A percentile compares a stretch with the other conserved stretches of the same genome.
phyloP scores from a whole-genome alignment of 1,139 yeast species.

The Wickerhamiella pararugosa region DNA sequence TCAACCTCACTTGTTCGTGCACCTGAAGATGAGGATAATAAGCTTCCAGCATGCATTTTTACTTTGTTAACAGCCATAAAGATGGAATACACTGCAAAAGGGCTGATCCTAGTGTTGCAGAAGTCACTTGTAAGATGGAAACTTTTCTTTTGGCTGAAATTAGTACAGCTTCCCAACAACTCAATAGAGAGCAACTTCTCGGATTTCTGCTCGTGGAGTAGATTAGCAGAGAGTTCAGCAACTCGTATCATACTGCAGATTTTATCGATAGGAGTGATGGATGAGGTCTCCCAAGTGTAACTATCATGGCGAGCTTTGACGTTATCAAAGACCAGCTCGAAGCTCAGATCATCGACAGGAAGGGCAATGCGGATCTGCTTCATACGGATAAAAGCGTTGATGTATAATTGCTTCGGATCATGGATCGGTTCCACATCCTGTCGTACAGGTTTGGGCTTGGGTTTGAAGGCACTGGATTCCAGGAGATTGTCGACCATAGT shows the following conservation, averaged over 20 bases:
- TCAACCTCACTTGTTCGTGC: neutral
- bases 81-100: slow-evolving; percentile 15
- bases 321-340: slow-evolving; percentile 9
- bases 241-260: slow-evolving; percentile 1
- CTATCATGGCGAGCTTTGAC: slow-evolving; percentile 7
- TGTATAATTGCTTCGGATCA: neutral
- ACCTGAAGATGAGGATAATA: neutral
- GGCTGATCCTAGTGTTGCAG: slow-evolving; percentile 16
- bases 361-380: slow-evolving; percentile 10
- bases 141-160: slow-evolving; percentile 8
- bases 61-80: slow-evolving; percentile 11
- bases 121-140: slow-evolving; percentile 17
- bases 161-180: slow-evolving; percentile 8
- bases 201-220: slow-evolving; percentile 1
- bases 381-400: slow-evolving; percentile 9
- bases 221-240: neutral
- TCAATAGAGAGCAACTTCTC: slow-evolving; percentile 12
- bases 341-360: slow-evolving; percentile 13
- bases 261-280: neutral
- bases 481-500: too few species aligned
- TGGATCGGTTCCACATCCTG: too few species aligned
- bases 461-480: too few species aligned
- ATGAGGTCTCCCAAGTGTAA: slow-evolving; percentile 5
- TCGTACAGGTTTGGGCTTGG: too few species aligned
- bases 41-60: slow-evolving; percentile 1